Base-by-base conservation (phyloP, 306 rosid genomes). In the Luffa aegyptiaca region DNA sequence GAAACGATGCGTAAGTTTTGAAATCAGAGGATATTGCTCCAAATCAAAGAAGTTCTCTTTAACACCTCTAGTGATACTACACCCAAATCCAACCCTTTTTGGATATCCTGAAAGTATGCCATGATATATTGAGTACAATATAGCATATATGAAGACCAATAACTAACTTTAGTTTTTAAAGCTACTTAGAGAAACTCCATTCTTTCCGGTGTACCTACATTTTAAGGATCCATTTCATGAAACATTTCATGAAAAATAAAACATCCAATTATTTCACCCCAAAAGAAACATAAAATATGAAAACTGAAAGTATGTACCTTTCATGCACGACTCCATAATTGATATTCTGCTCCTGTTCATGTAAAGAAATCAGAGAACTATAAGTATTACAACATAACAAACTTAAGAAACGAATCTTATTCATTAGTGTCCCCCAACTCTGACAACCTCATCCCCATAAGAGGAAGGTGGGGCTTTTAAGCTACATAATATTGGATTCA, bases 51-150 rank as follows among this genome's bases (percentile, higher is more conserved):
- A 92, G 90, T 94, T 90, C 76, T 92, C 93, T n/a, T n/a, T 76
- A 94, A 86, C 53, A 90, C 97, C 88, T 91, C 97, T 31, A 97
- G 98, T 62, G 98, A 88, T 83, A 94, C 94, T 84, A 94, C 82
- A 88, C 98, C 98, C 80, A 91, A 93, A 89, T 92, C 98, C 88
- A 92, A 86, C 81, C 98, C 98, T 84, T 91, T 93, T 81, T 92
- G 98, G 83, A 95, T 91, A 86, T 95, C 97, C 98, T 95, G 87
- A 86, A 83, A n/a, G n/a, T n/a, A n/a, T n/a, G n/a, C n/a, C n/a
- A n/a, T n/a, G n/a, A n/a, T n/a, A n/a, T n/a, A n/a, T n/a, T 84
- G 10, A 80, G 84, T 59, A 71, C 59, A 69, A 78, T 62, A 59
- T 76, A 45, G 57, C n/a, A 69, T 20, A 10, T 48, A 69, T n/a